Base-by-base conservation (phyloP, 1,284 basidiomycete species). In the Retiboletus flavoniger region DNA sequence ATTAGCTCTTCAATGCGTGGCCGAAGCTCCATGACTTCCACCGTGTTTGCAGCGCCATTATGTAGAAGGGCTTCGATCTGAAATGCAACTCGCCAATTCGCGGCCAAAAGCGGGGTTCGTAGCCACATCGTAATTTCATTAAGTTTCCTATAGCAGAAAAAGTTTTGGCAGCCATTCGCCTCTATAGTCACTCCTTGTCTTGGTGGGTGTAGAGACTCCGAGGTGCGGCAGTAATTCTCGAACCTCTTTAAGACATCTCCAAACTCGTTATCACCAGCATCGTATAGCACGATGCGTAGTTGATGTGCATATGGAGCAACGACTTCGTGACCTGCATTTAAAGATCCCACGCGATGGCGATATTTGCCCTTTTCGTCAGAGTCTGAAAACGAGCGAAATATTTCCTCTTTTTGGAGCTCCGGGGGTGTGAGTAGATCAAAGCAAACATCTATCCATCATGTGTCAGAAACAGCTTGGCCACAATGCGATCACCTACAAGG, bases 281-380 rank as follows among this genome's bases (percentile, higher is more conserved):
- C 62, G 47, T 48, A 77, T 3, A 89, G 73, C 11, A 82, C 64
- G 41, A 89, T 62, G n/a, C 87, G 82, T 26, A 89, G 64, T 47
- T 89, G 83, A 51, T 82, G 79, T 6, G 83, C 83, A 62, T 85
- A 89, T 10, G 84, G 79, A 0, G 84, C 80, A 38, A 88, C 75
- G 13, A 68, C 62, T 34, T 63, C 71, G 58, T 89, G 87, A 6
- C 76, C 75, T 28, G 76, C 69, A 58, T 84, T 74, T 36, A 89
- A 62, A 40, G 75, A 74, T 26, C 79, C 78, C 14, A 88, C 72
- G 29, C 87, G 77, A 45, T 78, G 75, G 41, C 80, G 80, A 45
- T 60, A 76, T 80, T 44, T 68, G 61, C 34, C 68, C 67, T 63
- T 81, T 78, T 35, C 61, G 45, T 67, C 55, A 38, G 75, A 58